Evolutionary conservation across 768 basidiomycete genomes (phyloP).

Genomic region (Candolleomyces efflorescens): DNA sequence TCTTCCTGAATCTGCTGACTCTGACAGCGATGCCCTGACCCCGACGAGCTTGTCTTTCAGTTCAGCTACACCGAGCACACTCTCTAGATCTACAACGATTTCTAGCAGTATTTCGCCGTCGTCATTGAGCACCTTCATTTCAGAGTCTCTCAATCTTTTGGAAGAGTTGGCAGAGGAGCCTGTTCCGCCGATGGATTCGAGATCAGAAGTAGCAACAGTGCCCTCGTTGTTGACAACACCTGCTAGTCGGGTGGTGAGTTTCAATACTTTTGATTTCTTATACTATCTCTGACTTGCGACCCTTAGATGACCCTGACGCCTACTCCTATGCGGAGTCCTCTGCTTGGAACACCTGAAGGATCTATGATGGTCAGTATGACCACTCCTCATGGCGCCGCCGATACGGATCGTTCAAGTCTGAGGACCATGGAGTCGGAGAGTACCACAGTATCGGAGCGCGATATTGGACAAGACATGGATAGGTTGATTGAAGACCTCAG

Average conservation of each 20-base stretch:
- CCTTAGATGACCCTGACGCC: conserved; percentile 14
- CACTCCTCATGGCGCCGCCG: conserved; percentile 34
- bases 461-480: conserved; percentile 47
- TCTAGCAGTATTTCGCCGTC: conserved; percentile 41
- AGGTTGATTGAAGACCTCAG: conserved; percentile 53
- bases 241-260: conserved; percentile 33
- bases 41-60: conserved; percentile 31
- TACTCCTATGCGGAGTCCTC: conserved; percentile 21
- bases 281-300: conserved; percentile 6
- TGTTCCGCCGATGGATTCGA: conserved; percentile 11
- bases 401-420: conserved; percentile 30
- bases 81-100: conserved; percentile 8
- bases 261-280: background rate
- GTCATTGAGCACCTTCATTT: conserved; percentile 36
- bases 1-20: conserved; percentile 27
- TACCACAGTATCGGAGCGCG: conserved; percentile 41
- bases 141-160: conserved; percentile 14
- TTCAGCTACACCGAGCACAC: conserved; percentile 22
- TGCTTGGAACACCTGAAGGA: conserved; percentile 31
- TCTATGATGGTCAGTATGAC: conserved; percentile 35
- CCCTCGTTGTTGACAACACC: conserved; percentile 55
- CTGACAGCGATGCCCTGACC: conserved; percentile 25
- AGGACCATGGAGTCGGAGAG: conserved; percentile 31
- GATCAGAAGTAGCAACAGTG: conserved; percentile 36
- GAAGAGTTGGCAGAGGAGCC: conserved; percentile 15